Evolutionary conservation across 2,329 filamentous ascomycete species (phyloP), one percentile per base, ranked within the genome.

Genomic region (Botrytis medusae): DNA sequence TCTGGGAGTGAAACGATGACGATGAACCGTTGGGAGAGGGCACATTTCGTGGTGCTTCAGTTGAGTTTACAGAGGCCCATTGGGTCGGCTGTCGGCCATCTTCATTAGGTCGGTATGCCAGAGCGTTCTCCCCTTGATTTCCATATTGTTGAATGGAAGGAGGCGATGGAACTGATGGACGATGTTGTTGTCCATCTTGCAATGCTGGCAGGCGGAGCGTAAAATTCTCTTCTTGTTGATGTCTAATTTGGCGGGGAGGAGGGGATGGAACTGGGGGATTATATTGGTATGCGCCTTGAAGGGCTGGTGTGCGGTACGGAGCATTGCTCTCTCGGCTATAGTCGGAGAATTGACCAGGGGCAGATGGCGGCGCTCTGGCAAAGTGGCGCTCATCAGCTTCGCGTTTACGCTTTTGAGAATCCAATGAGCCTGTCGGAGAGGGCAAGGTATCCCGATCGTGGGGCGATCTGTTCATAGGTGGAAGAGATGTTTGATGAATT

Each of bases 221-320:
- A n/a, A 25, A 12, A 16, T 54, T 68, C n/a, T 54, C 46, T 54
- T 34, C 34, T 8, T n/a, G 64, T 54, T 54, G 64, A 68, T 54
- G 40, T 68, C 46, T 46, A 54, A 74, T 61, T n/a, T 76, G 74
- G 54, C 80, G 80, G 29, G 77, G 79, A n/a, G 80, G 80, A 42
- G 81, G 77, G 34, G 81, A 81, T n/a, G 81, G 82, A 34, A 82
- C 81, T 25, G 82, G 77, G 22, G 82, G 79, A 1, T 80, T 78
- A 22, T 80, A 77, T 9, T 51, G 25, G 37, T 51, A 34, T 22
- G 29, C 29, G 7, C 14, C 48, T 42, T 42, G 16, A 22, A 29
- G 4, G 18, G n/a, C 9, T 57, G 25, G 3, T 40, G 3, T 12
- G 9, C 9, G 48, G 20, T 25, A 20, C 69, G 76, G 76, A 64